Evolutionary conservation across 495 filamentous ascomycete species (phyloP), one percentile per base, ranked within the genome.

Genomic region (Saxophila tyrrhenica): DNA sequence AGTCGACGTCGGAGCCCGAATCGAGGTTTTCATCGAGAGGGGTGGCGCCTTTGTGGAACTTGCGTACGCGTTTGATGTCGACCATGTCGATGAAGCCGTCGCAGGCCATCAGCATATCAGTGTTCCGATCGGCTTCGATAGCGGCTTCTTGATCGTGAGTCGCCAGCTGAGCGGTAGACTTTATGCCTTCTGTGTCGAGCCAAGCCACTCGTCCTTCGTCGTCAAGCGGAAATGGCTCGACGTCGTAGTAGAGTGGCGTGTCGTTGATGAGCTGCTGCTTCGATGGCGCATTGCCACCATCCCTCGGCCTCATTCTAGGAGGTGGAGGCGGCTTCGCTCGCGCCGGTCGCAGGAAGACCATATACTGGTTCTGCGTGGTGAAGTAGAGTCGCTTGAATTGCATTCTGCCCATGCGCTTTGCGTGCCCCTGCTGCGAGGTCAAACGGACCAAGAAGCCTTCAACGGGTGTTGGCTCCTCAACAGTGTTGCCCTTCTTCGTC

Each of bases 331-430:
- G 84, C 0, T 71, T 59, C 2, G 81, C 80, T 48, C 77, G 79
- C n/a, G 79, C 73, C 20, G 84, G 84, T 52, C 73, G 73, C 60
- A 76, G 79, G 67, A 86, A 88, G 39, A 82, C 73, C 20, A 88
- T 65, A 50, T 75, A 84, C 51, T 82, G 79, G 59, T 87, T 79
- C 53, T 87, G 81, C 1, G 78, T 79, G 44, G 78, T 79, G 59
- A 84, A 88, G 60, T 87, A 88, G 5, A 86, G 65, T 19, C 81
- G 73, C 58, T 87, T 88, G 66, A 73, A 83, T 56, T 85, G 84
- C 67, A 84, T 79, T 59, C 73, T 79, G 29, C 82, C 82, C 57
- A 81, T 64, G 39, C 75, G 70, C 60, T 81, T 75, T 21, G 81
- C 73, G 15, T 71, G 67, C 13, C 84, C 84, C 52, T 71, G 75